Percentiles rank a stretch among this genome's conserved stretches.
phyloP scores from a whole-genome alignment of 176 grass and related monocot species.

The Eleusine coracana region DNA sequence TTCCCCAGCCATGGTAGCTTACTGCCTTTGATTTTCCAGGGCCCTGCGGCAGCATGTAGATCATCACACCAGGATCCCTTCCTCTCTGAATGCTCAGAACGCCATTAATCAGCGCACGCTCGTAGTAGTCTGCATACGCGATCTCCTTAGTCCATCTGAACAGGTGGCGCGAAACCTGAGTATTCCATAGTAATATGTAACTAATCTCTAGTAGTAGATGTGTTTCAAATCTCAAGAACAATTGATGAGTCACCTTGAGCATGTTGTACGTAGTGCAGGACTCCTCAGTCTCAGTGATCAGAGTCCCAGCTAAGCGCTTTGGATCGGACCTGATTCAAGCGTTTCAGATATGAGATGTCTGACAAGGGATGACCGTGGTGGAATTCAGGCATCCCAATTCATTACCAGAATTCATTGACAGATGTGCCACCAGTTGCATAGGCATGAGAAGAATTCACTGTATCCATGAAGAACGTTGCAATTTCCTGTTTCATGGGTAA shows the following conservation, averaged over 20 bases:
- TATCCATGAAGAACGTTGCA: slow-evolving; percentile 77
- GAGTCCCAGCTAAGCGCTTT: slow-evolving; percentile 64
- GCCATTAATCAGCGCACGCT: slow-evolving; percentile 82
- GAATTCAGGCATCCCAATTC: neutral
- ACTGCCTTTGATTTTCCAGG: slow-evolving; percentile 75
- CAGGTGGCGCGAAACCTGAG: slow-evolving; percentile 81
- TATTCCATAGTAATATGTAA: slow-evolving; percentile 1
- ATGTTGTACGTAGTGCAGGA: slow-evolving; percentile 97
- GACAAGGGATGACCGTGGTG: neutral
- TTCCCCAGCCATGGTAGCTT: slow-evolving; percentile 88
- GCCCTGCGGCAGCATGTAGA: slow-evolving; percentile 95
- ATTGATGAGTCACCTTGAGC: slow-evolving; percentile 74
- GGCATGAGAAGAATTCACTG: slow-evolving; percentile 83
- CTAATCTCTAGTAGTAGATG: neutral
- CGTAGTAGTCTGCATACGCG: slow-evolving; percentile 78
- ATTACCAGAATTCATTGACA: slow-evolving; percentile 93
- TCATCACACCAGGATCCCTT: slow-evolving; percentile 90
- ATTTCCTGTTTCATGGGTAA: slow-evolving; percentile 63
- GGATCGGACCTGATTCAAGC: slow-evolving; percentile 62
- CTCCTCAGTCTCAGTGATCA: slow-evolving; percentile 85
- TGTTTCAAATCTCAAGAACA: neutral
- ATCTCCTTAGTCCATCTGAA: slow-evolving; percentile 97
- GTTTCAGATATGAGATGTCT: slow-evolving; percentile 5
- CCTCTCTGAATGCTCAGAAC: slow-evolving; percentile 95
- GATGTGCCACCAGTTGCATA: slow-evolving; percentile 93